Evolutionary conservation across 441 rosid genomes (phyloP), one percentile per base, ranked within the genome.

Genomic region (Eutrema salsugineum): DNA sequence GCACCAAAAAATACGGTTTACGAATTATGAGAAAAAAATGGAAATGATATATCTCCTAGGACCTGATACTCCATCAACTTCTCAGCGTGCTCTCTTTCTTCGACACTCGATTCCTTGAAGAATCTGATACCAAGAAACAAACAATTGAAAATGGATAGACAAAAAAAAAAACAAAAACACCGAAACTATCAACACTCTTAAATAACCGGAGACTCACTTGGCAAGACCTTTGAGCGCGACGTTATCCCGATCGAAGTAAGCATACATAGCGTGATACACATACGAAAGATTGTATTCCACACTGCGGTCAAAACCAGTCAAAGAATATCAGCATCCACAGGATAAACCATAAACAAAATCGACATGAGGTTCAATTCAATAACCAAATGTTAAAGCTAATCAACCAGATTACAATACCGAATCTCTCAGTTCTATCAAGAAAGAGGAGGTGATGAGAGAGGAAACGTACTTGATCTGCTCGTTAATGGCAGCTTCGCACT

Each of bases 11-110:
- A 8, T 4, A 19, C 15, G 46, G 27, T 27, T 46, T 20, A 49
- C 9, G 12, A 65, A 3, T 30, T 11, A 19, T 0, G 33, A 6
- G 14, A 51, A 9, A 36, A 42, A 11, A 27, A 42, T 1, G 6
- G 36, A 44, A 46, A 56, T 8, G n/a, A 7, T 16, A 7, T 16
- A 6, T 54, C 14, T 55, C 24, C 14, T 32, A 17, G 47, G 8
- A 87, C 92, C 92, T 85, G 92, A 54, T 87, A 87, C 72, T 87
- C 84, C 90, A 87, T 87, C 43, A 87, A 66, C 66, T 77, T 73
- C 83, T 87, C 92, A 69, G 92, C 92, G 49, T 87, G 92, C 58
- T 81, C 90, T 66, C 92, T 84, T 72, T 87, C 92, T 66, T 87
- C 92, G 20, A 49, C 27, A 47, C 90, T 85, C 6, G 90, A 85